phyloP scores from a whole-genome alignment of 768 basidiomycete species.

The Pluteus cervinus region DNA sequence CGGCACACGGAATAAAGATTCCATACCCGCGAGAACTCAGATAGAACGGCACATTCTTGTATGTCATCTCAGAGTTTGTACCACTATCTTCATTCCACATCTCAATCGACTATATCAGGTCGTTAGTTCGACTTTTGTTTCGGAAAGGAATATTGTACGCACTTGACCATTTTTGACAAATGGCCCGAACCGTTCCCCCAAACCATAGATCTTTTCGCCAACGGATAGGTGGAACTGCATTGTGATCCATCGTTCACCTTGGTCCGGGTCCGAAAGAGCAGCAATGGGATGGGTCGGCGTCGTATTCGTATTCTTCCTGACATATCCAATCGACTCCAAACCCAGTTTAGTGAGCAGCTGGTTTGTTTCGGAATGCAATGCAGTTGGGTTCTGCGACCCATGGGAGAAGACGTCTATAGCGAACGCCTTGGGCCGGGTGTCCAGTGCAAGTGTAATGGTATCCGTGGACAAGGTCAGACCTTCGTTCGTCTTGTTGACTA shows the following conservation, averaged over 20 bases:
- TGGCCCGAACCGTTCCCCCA: conserved; percentile 41
- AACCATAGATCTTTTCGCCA: conserved; percentile 39
- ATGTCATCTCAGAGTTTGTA: conserved; percentile 28
- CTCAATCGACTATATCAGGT: conserved; percentile 18
- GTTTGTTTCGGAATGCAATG: conserved; percentile 12
- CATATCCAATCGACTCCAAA: conserved; percentile 24
- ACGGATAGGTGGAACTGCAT: conserved; percentile 30
- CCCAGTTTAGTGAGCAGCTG: conserved; percentile 23
- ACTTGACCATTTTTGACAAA: conserved; percentile 41
- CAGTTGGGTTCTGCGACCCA: conserved; percentile 15
- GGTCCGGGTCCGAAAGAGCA: conserved; percentile 16
- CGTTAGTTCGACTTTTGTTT: too few relatives aligned
- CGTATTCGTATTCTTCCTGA: conserved; percentile 16
- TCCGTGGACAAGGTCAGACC: conserved; percentile 16
- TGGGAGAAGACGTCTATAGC: conserved; percentile 21
- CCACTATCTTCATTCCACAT: conserved; percentile 44
- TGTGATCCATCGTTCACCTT: conserved; percentile 21
- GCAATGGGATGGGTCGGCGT: conserved; percentile 11
- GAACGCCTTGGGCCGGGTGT: conserved; percentile 20
- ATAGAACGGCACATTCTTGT: conserved; percentile 32
- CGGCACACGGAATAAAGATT: conserved; percentile 38
- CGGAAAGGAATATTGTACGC: too few relatives aligned
- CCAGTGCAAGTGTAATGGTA: conserved; percentile 20
- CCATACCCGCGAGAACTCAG: conserved; percentile 38
- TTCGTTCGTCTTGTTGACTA: conserved; percentile 14